A percentile compares a stretch with the other conserved stretches of the same genome.
phyloP scores from a whole-genome alignment of 2,329 filamentous ascomycete species.

The Metarhizium robertsii region DNA sequence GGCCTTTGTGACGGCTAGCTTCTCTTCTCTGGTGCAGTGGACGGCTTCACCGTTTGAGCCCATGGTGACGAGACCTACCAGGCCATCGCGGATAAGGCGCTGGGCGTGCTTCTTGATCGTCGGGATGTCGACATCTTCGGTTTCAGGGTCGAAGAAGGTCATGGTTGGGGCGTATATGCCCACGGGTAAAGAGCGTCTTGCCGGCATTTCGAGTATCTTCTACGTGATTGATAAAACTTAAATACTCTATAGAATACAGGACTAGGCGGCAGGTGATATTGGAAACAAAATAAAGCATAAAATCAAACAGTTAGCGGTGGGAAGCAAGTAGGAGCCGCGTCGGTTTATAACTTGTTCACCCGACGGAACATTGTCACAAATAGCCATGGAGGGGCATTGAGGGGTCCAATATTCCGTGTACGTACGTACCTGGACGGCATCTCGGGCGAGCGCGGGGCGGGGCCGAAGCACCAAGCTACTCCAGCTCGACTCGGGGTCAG shows the following conservation, averaged over 20 bases:
- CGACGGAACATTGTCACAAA: not conserved
- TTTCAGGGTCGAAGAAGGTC: constrained; percentile 80
- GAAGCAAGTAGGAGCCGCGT: not conserved
- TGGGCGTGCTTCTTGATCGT: constrained; percentile 73
- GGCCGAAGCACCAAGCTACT: not conserved
- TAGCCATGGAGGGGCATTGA: no score
- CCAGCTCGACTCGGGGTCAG: no score
- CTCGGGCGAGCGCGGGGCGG: not conserved
- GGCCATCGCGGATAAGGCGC: constrained; percentile 65
- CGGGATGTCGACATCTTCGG: constrained; percentile 75
- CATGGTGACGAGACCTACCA: constrained; percentile 77
- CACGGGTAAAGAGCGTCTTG: constrained; percentile 46
- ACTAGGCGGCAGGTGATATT: no score
- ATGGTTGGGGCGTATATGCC: constrained; percentile 85
- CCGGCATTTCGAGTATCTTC: not conserved
- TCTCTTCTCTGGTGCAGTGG: constrained; percentile 72
- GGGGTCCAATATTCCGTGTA: no score
- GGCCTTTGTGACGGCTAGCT: constrained; percentile 62
- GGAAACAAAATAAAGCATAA: no score
- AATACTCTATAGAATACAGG: not conserved
- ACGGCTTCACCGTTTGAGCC: constrained; percentile 87
- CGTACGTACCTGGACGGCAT: no score
- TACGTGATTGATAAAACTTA: not conserved
- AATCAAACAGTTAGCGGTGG: no score
- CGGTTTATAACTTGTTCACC: not conserved